Evolutionary conservation across 768 basidiomycete species (phyloP), one percentile per base, ranked within the genome.

Genomic region (Thelephora aurantiotincta): DNA sequence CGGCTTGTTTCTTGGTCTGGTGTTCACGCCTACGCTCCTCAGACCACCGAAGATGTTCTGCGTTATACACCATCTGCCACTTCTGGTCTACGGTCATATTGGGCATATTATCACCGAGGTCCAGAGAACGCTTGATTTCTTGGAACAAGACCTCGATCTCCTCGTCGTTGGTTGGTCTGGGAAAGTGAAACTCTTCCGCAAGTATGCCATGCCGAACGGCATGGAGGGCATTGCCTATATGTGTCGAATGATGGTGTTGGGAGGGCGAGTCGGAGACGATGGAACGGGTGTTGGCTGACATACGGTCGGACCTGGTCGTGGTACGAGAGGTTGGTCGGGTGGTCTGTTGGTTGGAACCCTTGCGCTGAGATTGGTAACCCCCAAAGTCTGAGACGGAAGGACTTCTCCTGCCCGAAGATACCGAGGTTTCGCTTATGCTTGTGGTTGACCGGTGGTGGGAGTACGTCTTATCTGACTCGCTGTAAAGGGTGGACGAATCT

Each of bases 21-120:
- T 78, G 77, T 51, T 80, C 75, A 54, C 78, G 72, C 51, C 68
- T 72, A 56, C 74, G 77, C 55, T 81, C 80, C 43, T 82, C 78
- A 54, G 75, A 77, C 81, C 84, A 90, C 37, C 83, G 74, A 46
- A 82, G 70, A 47, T 83, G 81, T 55, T 86, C 83, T 54, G 87
- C 82, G 49, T 78, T 86, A 59, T 82, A 75, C 5, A 99, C 83
- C 59, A 98, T 77, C 53, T 72, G 70, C 93, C 94, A 99, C 65
- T 97, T 97, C 62, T 89, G 87, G 26, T 89, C 83, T 19, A 86
- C 72, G 13, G 75, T 56, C 48, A 88, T 66, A 50, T 72, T 64
- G 7, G 76, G 74, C 22, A 82, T 63, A 30, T 30, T 30, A 20
- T 77, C 75, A 11, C 64, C 72, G 20, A 88, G 61, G 54, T 77